A percentile compares a stretch with the other conserved stretches of the same genome.
Conservation (phyloP, 208 protist genomes). For the Strigomonas galati region DNA sequence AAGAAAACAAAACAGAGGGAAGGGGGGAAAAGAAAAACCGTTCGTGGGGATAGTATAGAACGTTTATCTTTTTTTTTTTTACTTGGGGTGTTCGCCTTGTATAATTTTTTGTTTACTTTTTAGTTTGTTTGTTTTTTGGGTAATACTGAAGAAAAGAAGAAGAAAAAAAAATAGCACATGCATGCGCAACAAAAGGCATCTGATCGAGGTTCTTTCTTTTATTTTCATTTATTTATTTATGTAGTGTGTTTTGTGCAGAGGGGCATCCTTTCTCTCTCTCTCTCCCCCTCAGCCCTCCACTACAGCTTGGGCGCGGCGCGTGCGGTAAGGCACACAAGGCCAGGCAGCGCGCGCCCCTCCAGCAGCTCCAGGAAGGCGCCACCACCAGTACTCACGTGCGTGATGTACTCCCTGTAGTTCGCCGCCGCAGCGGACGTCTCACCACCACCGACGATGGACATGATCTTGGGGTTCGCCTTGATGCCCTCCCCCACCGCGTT, state of each 20-base stretch:
- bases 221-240: too few relatives aligned
- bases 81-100: too few relatives aligned
- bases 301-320: conserved; percentile 74
- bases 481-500: conserved; percentile 75
- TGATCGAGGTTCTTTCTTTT: too few relatives aligned
- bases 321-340: conserved; percentile 89
- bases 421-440: conserved; percentile 97
- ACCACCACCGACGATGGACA: conserved; percentile 97
- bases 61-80: too few relatives aligned
- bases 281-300: too few relatives aligned
- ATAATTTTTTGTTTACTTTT: too few relatives aligned
- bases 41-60: too few relatives aligned
- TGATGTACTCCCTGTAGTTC: conserved; percentile 85
- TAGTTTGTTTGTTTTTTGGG: too few relatives aligned
- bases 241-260: too few relatives aligned
- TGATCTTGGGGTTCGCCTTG: conserved; percentile 57
- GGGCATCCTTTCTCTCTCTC: too few relatives aligned
- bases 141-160: not conserved
- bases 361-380: conserved; percentile 99
- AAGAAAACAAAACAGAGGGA: not conserved
- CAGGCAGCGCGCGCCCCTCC: conserved; percentile 96
- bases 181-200: too few relatives aligned
- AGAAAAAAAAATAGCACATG: not conserved
- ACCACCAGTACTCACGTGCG: conserved; percentile 99
- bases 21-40: not conserved